A percentile compares a stretch with the other conserved stretches of the same genome.
These are phyloP conservation scores for Wilcoxina mikolae DNA, from an alignment of 495 filamentous ascomycete species.

Conservation along the genomic window DNA sequence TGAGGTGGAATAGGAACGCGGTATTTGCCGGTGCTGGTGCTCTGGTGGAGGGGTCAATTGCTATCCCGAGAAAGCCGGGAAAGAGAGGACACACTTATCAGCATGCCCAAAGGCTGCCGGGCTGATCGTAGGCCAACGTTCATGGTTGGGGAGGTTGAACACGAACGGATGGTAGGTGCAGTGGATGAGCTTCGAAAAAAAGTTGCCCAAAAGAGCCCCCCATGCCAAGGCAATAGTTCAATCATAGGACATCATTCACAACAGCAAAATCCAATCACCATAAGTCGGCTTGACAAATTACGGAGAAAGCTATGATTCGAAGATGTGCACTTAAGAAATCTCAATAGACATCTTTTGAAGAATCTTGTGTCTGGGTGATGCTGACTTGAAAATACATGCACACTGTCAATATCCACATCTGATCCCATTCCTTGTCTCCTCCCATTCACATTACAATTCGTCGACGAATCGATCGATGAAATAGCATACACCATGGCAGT, in stretches of 20 bases:
- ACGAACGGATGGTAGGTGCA: background rate
- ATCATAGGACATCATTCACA: background rate
- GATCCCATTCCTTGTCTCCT: too few species aligned
- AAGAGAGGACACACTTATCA: slow-evolving; percentile 2
- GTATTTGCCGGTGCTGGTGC: slow-evolving; percentile 1
- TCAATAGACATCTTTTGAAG: too few species aligned
- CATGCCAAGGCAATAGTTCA: background rate
- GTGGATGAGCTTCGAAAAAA: background rate
- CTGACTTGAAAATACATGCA: too few species aligned
- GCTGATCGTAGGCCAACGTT: slow-evolving; percentile 1
- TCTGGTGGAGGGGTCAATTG: background rate
- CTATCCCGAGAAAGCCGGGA: background rate
- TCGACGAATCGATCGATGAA: too few species aligned
- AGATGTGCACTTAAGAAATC: too few species aligned
- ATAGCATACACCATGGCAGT: too few species aligned
- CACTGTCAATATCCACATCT: too few species aligned
- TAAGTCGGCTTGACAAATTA: too few species aligned
- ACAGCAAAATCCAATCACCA: too few species aligned
- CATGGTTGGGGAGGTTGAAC: background rate
- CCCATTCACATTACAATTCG: too few species aligned
- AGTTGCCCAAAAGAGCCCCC: background rate
- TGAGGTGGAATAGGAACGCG: background rate
- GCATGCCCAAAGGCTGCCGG: slow-evolving; percentile 5
- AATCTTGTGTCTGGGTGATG: too few species aligned
- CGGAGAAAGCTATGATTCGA: too few species aligned